These are phyloP conservation scores for Paraleonurus japonicus DNA, from an alignment of 257 asterid species.

Conservation along the genomic window DNA sequence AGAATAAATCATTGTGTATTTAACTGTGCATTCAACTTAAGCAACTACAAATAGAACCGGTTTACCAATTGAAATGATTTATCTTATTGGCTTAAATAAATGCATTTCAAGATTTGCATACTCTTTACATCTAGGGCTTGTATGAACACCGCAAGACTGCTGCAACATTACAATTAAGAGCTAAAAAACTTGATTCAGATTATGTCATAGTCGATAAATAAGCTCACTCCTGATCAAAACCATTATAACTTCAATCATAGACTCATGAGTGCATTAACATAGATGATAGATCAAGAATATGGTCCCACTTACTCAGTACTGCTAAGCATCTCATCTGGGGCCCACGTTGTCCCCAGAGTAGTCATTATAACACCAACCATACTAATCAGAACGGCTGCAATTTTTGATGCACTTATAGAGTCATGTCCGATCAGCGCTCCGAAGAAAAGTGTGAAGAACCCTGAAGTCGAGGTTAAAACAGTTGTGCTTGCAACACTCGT, in stretches of 20 bases:
- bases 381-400: slow-evolving; percentile 59
- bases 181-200: not conserved
- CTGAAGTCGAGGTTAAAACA: slow-evolving; percentile 75
- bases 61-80: not conserved
- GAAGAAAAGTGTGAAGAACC: slow-evolving; percentile 74
- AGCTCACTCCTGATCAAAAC: not conserved
- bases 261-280: too few species aligned
- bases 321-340: slow-evolving; percentile 58
- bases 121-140: not conserved
- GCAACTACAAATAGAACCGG: not conserved
- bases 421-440: slow-evolving; percentile 67
- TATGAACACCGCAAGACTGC: not conserved
- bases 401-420: slow-evolving; percentile 51
- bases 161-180: not conserved
- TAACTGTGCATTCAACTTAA: not conserved
- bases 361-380: slow-evolving; percentile 84
- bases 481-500: slow-evolving; percentile 89
- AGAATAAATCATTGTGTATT: not conserved
- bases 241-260: not conserved
- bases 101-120: not conserved
- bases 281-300: too few species aligned
- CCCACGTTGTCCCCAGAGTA: slow-evolving; percentile 80
- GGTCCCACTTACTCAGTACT: slow-evolving; percentile 50
- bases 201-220: not conserved
- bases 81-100: not conserved